phyloP scores from a whole-genome alignment of 495 filamentous ascomycete genomes.

The Cercophora newfieldiana region DNA sequence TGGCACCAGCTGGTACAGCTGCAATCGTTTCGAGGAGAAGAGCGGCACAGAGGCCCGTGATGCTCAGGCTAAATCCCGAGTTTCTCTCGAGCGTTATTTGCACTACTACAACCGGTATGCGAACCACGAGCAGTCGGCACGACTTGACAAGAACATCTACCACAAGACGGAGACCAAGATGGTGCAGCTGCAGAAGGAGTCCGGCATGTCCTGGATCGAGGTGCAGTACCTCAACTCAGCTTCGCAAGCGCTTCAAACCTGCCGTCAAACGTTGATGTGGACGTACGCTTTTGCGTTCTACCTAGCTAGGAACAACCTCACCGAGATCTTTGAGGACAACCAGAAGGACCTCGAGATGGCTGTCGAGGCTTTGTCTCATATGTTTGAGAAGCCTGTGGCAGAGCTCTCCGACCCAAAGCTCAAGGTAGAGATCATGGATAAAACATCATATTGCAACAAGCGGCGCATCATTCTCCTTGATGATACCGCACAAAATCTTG shows the following conservation, averaged over 20 bases:
- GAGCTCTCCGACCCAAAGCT: slow-evolving; percentile 71
- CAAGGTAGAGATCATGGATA: slow-evolving; percentile 97
- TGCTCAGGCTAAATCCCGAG: slow-evolving; percentile 84
- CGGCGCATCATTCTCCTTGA: slow-evolving; percentile 83
- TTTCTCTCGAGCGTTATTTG: slow-evolving; percentile 88
- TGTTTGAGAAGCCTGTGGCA: slow-evolving; percentile 92
- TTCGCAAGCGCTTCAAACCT: slow-evolving; percentile 91
- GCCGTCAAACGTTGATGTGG: slow-evolving; percentile 97
- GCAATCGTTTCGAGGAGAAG: slow-evolving; percentile 95
- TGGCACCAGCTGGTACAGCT: slow-evolving; percentile 99
- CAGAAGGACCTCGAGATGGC: slow-evolving; percentile 98
- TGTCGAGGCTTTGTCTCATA: slow-evolving; percentile 89
- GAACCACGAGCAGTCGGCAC: slow-evolving; percentile 97
- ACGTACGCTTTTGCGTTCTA: slow-evolving; percentile 99
- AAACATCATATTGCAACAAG: slow-evolving; percentile 94
- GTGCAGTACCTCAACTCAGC: slow-evolving; percentile 94
- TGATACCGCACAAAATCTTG: slow-evolving; percentile 88
- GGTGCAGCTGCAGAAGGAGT: slow-evolving; percentile 87
- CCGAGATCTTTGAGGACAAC: slow-evolving; percentile 97
- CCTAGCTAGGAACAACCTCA: slow-evolving; percentile 89
- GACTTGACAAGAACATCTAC: slow-evolving; percentile 93
- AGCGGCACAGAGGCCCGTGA: slow-evolving; percentile 86
- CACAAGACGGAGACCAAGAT: slow-evolving; percentile 98
- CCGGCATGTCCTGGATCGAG: slow-evolving; percentile 98
- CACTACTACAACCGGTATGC: slow-evolving; percentile 99